These are phyloP conservation scores for Penicillium riverlandense DNA, from an alignment of 495 filamentous ascomycete species.

Conservation along the genomic window DNA sequence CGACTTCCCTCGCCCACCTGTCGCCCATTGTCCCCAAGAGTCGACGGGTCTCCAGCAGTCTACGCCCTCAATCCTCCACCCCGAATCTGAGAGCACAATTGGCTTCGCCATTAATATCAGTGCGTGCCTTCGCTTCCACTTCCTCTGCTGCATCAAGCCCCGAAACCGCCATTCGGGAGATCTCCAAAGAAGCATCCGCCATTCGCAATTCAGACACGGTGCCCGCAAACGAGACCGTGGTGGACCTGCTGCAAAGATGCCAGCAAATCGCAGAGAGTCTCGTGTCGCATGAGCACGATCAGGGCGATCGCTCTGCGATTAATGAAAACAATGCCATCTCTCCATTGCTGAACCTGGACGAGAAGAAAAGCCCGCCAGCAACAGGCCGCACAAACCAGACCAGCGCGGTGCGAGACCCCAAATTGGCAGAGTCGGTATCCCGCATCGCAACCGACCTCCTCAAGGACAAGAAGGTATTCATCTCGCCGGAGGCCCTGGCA, in stretches of 20 bases:
- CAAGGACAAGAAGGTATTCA: constrained; percentile 70
- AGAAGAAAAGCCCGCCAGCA: constrained; percentile 21
- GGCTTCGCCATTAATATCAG: background rate
- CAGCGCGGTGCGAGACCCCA: constrained; percentile 7
- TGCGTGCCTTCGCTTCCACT: constrained; percentile 8
- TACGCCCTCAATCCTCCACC: constrained; percentile 13
- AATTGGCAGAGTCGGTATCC: constrained; percentile 39
- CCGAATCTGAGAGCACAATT: background rate
- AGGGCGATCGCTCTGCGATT: constrained; percentile 5
- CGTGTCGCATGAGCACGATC: constrained; percentile 21
- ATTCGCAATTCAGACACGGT: constrained; percentile 26
- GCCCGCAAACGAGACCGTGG: constrained; percentile 32
- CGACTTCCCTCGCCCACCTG: constrained; percentile 15
- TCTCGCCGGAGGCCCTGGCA: constrained; percentile 62
- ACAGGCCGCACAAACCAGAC: constrained; percentile 7
- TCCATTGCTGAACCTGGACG: constrained; percentile 45
- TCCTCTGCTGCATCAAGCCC: constrained; percentile 2
- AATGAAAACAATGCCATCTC: constrained; percentile 37
- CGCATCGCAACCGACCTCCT: constrained; percentile 56
- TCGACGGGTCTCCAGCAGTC: constrained; percentile 1
- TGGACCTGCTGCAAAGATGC: constrained; percentile 37
- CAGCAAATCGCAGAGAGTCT: constrained; percentile 32
- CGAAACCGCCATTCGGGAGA: constrained; percentile 16
- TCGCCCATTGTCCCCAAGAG: constrained; percentile 1
- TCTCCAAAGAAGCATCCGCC: constrained; percentile 19